phyloP scores from a whole-genome alignment of 2,329 filamentous ascomycete genomes.

The Neofusicoccum sp. region DNA sequence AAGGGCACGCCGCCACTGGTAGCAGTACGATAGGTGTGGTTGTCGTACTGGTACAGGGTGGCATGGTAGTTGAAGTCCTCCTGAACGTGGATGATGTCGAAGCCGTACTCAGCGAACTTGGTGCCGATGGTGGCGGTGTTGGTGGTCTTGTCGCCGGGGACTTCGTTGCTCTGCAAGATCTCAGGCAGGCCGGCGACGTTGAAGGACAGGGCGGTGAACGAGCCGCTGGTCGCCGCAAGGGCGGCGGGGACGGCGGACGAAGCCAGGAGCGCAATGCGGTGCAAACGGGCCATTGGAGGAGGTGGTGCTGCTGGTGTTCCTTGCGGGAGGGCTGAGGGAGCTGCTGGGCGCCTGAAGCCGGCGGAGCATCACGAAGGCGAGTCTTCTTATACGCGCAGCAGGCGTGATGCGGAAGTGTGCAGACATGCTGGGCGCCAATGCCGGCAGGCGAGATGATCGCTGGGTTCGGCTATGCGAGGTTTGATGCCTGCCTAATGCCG shows the following conservation, averaged over 20 bases:
- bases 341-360: background rate
- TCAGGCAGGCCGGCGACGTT: constrained; percentile 62
- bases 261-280: constrained; percentile 4
- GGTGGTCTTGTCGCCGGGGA: constrained; percentile 60
- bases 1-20: constrained; percentile 65
- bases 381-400: background rate
- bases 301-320: background rate
- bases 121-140: constrained; percentile 59
- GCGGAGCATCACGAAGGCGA: background rate
- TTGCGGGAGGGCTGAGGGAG: background rate
- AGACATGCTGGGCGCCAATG: background rate
- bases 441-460: background rate
- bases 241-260: constrained; percentile 4
- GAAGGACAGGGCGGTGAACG: constrained; percentile 55
- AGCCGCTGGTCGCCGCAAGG: constrained; percentile 24
- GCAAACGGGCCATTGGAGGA: background rate
- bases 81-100: constrained; percentile 61
- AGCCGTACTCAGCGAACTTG: constrained; percentile 56
- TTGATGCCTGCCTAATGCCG: constrained; percentile 1
- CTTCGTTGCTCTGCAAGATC: constrained; percentile 58
- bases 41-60: constrained; percentile 60
- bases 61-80: constrained; percentile 71
- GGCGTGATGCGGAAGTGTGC: too few species aligned
- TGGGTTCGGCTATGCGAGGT: background rate
- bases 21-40: constrained; percentile 59